Conservation (phyloP, 179 eudicot genomes). For the Actinidia polygama region DNA sequence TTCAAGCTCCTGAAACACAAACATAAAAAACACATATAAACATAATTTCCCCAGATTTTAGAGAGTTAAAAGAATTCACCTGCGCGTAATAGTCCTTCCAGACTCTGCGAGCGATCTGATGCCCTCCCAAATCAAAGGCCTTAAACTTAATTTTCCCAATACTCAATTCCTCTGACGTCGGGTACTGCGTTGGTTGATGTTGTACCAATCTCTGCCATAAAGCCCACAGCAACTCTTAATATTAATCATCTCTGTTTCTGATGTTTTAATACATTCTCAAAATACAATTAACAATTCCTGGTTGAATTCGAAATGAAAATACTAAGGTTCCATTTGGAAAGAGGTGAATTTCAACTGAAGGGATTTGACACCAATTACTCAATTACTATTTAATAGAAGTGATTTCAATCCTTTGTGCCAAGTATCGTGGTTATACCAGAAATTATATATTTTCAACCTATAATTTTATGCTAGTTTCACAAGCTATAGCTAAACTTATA, state of each 20-base stretch:
- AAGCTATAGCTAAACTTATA: background rate
- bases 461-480: background rate
- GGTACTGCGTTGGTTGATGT: constrained; percentile 45
- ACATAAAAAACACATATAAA: background rate
- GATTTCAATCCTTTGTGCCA: too few species aligned
- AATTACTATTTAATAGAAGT: too few species aligned
- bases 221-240: background rate
- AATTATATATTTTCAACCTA: background rate
- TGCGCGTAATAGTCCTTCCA: constrained; percentile 50
- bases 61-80: constrained; percentile 10
- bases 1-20: background rate
- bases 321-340: background rate
- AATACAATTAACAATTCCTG: background rate
- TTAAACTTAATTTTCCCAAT: constrained; percentile 44
- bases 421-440: too few species aligned
- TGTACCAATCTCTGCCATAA: constrained; percentile 39
- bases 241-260: background rate
- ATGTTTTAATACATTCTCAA: background rate
- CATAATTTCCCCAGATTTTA: background rate
- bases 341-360: background rate
- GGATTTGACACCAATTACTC: background rate
- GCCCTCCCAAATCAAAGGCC: constrained; percentile 51
- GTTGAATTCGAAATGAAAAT: background rate
- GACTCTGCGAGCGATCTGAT: constrained; percentile 44
- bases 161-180: constrained; percentile 45